Conservation (phyloP, 148 eudicot genomes). For the Gaultheria prostrata region DNA sequence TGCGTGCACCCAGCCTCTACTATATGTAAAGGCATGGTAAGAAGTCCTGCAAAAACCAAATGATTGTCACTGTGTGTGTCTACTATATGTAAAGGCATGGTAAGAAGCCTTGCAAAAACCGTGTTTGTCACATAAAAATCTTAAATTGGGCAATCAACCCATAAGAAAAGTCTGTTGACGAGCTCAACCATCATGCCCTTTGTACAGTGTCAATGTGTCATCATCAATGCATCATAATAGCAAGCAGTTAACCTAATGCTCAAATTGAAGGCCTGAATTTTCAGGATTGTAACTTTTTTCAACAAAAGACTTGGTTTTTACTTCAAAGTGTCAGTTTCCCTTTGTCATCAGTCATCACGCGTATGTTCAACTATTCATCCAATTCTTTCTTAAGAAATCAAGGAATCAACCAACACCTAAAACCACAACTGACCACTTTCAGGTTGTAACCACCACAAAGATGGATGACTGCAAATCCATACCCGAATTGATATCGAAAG, state of each 20-base stretch:
- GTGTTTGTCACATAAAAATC: not conserved
- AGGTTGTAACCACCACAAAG: no score
- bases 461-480: no score
- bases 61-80: no score
- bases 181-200: not conserved
- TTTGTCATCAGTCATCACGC: not conserved
- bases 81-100: no score
- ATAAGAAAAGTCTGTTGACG: not conserved
- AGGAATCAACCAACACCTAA: not conserved
- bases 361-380: not conserved
- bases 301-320: not conserved
- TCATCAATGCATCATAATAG: not conserved
- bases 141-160: not conserved
- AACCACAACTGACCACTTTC: not conserved
- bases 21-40: no score
- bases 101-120: no score
- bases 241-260: not conserved
- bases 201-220: not conserved
- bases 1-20: no score
- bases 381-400: not conserved
- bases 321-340: not conserved
- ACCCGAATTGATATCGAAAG: not conserved
- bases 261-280: not conserved
- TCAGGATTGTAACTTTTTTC: no score
- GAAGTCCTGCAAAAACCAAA: no score